Base-by-base conservation (phyloP, 495 filamentous ascomycete genomes). In the Thozetella sp. region DNA sequence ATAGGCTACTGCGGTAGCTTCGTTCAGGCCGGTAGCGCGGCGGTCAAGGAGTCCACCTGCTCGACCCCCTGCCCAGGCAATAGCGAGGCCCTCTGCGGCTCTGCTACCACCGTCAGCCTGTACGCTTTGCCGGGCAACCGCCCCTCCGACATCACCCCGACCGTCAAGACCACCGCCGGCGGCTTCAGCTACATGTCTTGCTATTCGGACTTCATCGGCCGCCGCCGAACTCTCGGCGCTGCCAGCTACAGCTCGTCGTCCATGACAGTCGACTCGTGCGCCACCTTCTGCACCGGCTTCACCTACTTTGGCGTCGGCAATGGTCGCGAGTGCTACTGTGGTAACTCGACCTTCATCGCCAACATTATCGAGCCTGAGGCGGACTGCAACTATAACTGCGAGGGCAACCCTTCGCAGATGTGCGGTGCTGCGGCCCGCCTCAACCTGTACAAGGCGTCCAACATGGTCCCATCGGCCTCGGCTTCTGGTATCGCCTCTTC, bases 1-100 rank as follows among this genome's bases (percentile, higher is more conserved):
- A 61, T 71, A 54, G 70, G 70, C 60, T 72, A 72, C 45, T 75
- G 72, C 40, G 72, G 72, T 23, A 66, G 73, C 51, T 37, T 58
- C 15, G 57, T 70, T 19, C 37, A 57, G 12, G 23, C 61, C 20
- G 53, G 37, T 22, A 72, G 59, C 43, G 63, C 55, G n/a, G 24
- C 59, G 1, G 57, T 65, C 1, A 54, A 46, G 11, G 45, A 64
- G 6, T 34, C 54, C 2, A 74, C 74, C 22, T 76, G 67, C 54
- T 63, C 59, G 55, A 65, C 60, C 48, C 58, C 64, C n/a, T 72
- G 67, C 27, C 54, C 59, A 26, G 71, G 69, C 17, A 63, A 68
- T 52, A 22, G 53, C 15, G 46, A 57, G 11, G 54, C 57, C 24
- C 57, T 53, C 45, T 67, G 65, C 40, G 65, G 65, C 30, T 51